Evolutionary conservation across 768 basidiomycete genomes (phyloP).

Genomic region (Termitomyces bulborhizus): DNA sequence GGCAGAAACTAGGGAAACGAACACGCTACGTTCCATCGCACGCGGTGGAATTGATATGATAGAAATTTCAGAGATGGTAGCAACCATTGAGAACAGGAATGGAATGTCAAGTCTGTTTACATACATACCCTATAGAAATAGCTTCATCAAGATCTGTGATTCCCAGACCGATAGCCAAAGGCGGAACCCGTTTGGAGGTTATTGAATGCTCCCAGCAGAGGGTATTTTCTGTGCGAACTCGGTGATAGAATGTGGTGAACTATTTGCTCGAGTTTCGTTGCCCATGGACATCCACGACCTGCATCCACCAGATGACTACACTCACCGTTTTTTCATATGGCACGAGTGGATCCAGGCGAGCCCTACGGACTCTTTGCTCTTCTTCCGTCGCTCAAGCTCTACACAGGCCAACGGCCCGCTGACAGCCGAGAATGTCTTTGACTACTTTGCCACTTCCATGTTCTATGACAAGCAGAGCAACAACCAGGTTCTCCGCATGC

Average conservation of each 20-base stretch:
- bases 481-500: slow-evolving; percentile 91
- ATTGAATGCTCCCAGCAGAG: slow-evolving; percentile 8
- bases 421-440: slow-evolving; percentile 73
- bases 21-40: too few relatives aligned
- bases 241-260: neutral
- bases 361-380: neutral
- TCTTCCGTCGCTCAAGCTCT: slow-evolving; percentile 3
- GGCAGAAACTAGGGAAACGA: too few relatives aligned
- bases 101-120: too few relatives aligned
- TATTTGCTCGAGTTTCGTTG: slow-evolving; percentile 6
- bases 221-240: neutral
- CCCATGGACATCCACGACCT: slow-evolving; percentile 52
- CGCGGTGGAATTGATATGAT: too few relatives aligned
- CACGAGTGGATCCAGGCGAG: slow-evolving; percentile 82
- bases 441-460: slow-evolving; percentile 87
- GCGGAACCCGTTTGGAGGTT: too few relatives aligned
- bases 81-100: slow-evolving; percentile 26
- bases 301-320: slow-evolving; percentile 78
- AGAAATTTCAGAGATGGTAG: too few relatives aligned
- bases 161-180: slow-evolving; percentile 26
- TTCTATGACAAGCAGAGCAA: slow-evolving; percentile 94
- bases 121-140: too few relatives aligned
- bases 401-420: slow-evolving; percentile 70
- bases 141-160: too few relatives aligned
- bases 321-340: slow-evolving; percentile 83